phyloP scores from a whole-genome alignment of 108 stramenopile species.

The Cyclotella cryptica region DNA sequence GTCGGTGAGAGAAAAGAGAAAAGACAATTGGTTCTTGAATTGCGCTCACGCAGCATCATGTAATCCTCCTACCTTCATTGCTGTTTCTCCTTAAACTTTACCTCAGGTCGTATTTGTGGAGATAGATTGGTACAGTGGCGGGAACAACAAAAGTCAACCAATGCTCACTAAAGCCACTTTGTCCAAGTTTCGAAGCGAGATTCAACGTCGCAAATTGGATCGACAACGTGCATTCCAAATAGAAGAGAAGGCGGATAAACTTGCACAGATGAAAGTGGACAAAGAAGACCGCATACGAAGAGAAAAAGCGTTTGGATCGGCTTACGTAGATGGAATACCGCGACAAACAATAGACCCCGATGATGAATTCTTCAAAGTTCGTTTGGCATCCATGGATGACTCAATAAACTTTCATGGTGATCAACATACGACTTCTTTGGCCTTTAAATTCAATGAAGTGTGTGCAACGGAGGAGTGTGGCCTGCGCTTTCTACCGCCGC shows the following conservation, averaged over 20 bases:
- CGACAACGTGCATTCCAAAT: conserved; percentile 57
- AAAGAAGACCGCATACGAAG: conserved; percentile 40
- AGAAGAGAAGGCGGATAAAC: conserved; percentile 65
- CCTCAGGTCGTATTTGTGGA: conserved; percentile 60
- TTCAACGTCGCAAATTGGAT: conserved; percentile 64
- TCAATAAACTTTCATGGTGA: not conserved
- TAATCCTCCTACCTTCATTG: not conserved
- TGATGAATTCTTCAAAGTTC: conserved; percentile 70
- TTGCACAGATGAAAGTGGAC: conserved; percentile 46
- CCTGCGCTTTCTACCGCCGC: conserved; percentile 18
- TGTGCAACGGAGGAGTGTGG: conserved; percentile 38
- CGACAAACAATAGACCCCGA: conserved; percentile 67
- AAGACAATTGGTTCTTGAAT: not conserved
- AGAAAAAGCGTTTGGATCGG: conserved; percentile 55
- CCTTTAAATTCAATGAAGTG: conserved; percentile 33
- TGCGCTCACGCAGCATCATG: not conserved
- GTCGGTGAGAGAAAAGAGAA: conserved; percentile 30
- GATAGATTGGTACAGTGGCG: conserved; percentile 57
- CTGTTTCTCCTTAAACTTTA: not conserved
- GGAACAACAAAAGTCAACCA: conserved; percentile 43
- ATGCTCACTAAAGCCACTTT: conserved; percentile 63
- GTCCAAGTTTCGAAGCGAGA: conserved; percentile 64
- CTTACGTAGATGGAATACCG: conserved; percentile 18
- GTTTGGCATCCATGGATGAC: conserved; percentile 10
- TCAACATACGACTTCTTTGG: conserved; percentile 6